phyloP scores from a whole-genome alignment of 441 rosid genomes.

The Adansonia rubrostipa region DNA sequence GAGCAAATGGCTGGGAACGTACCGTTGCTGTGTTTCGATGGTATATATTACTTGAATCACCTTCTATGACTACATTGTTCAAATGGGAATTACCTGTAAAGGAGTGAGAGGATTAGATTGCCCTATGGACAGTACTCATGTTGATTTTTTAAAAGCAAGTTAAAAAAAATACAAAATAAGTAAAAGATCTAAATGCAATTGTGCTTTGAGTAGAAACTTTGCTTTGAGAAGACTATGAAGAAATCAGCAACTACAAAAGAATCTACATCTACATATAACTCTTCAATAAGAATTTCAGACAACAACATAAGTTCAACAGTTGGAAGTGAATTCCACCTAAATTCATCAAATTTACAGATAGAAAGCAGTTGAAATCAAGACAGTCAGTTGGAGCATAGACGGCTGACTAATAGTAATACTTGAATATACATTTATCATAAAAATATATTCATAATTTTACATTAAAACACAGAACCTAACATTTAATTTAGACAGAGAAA shows the following conservation, averaged over 20 bases:
- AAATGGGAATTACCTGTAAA: slow-evolving; percentile 49
- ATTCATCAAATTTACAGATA: slow-evolving; percentile 22
- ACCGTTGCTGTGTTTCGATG: slow-evolving; percentile 47
- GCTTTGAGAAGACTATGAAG: not conserved
- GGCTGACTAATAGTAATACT: not conserved
- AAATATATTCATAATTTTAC: not conserved
- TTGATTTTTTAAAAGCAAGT: slow-evolving; percentile 1
- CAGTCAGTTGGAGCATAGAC: slow-evolving; percentile 10
- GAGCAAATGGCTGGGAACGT: slow-evolving; percentile 26
- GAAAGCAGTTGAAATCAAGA: slow-evolving; percentile 24
- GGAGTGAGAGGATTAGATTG: slow-evolving; percentile 31
- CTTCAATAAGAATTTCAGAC: slow-evolving; percentile 6
- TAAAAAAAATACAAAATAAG: not conserved
- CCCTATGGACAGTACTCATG: not conserved
- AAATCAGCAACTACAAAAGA: slow-evolving; percentile 14
- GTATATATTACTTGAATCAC: slow-evolving; percentile 38
- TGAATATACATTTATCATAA: not conserved
- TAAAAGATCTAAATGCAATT: not conserved
- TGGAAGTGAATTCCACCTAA: slow-evolving; percentile 11
- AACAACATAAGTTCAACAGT: not conserved
- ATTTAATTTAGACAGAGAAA: not conserved
- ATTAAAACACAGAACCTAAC: slow-evolving; percentile 13
- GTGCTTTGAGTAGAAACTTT: not conserved
- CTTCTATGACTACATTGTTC: slow-evolving; percentile 36
- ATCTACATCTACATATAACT: slow-evolving; percentile 3